Base-by-base conservation (phyloP, 345 rosid species). In the Euclidium syriacum region DNA sequence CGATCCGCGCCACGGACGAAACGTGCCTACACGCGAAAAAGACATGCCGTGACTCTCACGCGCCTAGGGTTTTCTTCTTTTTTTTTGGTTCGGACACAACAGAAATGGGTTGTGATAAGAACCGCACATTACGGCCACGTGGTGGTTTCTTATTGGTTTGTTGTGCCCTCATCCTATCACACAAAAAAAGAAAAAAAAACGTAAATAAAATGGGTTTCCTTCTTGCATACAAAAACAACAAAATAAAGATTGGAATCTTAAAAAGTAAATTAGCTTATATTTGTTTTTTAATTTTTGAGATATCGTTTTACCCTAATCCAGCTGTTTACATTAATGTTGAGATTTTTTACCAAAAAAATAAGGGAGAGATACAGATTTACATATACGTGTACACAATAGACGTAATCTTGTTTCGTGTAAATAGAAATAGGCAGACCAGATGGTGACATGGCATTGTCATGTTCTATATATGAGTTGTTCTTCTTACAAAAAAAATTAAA, bases 61-160 rank as follows among this genome's bases (percentile, higher is more conserved):
- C 68, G 30, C 76, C 78, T 81, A 79, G 88, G 95, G 85, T 82
- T 84, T 83, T 56, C 44, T 47, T 61, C 38, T 25, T 20, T 30
- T 39, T 30, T 30, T 30, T 30, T n/a, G n/a, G n/a, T n/a, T 30
- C 34, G 63, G 57, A 42, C 73, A 35, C 61, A 64, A 53, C 30
- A 43, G 26, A 33, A 78, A 74, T 77, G 85, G 84, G 68, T 62
- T 64, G 81, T 74, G 85, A 85, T 83, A 77, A 87, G 89, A 81
- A 74, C 78, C 90, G 79, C 85, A 80, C 73, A 64, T 61, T 19
- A 25, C 16, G 27, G 60, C 51, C 83, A 85, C 83, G 81, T 77
- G 87, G 70, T 0, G 0, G 0, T 0, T 6, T 40, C 0, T 51
- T 3, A 69, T 75, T 80, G 78, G 83, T 0, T 18, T 2, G 6